Evolutionary conservation across 805 yeast genomes (phyloP), one percentile per base, ranked within the genome.

Genomic region (Yarrowia divulgata): DNA sequence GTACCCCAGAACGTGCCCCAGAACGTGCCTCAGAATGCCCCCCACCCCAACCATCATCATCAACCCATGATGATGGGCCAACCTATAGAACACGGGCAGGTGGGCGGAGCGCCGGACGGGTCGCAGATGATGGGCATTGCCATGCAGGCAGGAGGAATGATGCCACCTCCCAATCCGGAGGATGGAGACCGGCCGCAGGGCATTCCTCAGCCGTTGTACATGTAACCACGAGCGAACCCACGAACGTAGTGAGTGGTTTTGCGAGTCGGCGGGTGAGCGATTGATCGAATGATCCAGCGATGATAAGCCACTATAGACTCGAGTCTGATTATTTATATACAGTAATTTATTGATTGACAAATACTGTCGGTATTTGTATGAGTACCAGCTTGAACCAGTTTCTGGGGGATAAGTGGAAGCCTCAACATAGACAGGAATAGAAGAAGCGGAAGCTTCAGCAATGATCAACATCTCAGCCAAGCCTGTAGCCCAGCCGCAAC

Each of bases 141-240:
- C 8, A 63, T 63, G 68, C 68, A 63, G 14, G 57, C 68, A 1
- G 68, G 68, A 4, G 68, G 68, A 6, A 46, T 63, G 68, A 62
- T 62, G 67, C 43, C 67, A 8, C 54, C 54, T 18, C 43, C 67
- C 1, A 40, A 37, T 12, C 50, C 52, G 13, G 68, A 63, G 12
- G 68, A 49, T 13, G 45, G 34, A 8, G 68, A 48, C 16, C 23
- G 57, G 18, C 46, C 37, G 10, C 48, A 63, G 37, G 46, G 45
- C 0, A 49, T 63, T 10, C 39, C 46, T 13, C 68, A 63, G 39
- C 68, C 68, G 45, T 48, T 63, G 57, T 63, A 63, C 48, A 63
- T 63, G 68, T 63, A n/a, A 18, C 19, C 14, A 12, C 14, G 13
- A 37, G 9, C 10, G 9, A 37, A 37, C 40, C 9, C 18, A 29